phyloP scores from a whole-genome alignment of 2,329 filamentous ascomycete species.

The Cercospora canescens region DNA sequence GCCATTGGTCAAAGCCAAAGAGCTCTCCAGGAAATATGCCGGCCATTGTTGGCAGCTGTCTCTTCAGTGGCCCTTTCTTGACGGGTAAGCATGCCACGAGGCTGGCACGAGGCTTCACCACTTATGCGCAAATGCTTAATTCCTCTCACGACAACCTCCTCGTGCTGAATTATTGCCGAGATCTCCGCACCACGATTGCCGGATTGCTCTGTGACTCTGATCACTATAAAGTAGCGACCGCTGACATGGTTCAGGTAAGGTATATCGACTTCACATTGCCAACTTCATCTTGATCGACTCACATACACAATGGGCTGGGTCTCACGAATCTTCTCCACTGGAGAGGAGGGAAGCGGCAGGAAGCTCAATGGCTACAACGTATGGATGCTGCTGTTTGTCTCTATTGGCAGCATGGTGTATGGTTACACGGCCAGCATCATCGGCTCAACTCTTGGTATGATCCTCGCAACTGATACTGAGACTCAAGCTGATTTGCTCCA shows the following conservation, averaged over 20 bases:
- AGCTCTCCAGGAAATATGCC: not conserved
- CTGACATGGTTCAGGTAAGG: not conserved
- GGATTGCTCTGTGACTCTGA: not conserved
- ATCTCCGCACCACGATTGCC: not conserved
- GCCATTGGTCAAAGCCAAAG: not conserved
- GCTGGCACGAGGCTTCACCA: not conserved
- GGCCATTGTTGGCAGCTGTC: not conserved
- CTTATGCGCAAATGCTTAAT: not conserved
- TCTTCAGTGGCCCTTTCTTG: not conserved
- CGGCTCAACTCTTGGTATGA: slow-evolving; percentile 20
- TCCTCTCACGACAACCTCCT: not conserved
- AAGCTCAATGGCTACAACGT: slow-evolving; percentile 20
- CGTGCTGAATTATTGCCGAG: not conserved
- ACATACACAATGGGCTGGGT: not conserved
- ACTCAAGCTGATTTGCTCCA: not conserved
- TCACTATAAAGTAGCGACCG: not conserved
- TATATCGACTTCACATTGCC: not conserved
- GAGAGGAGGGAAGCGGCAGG: not conserved
- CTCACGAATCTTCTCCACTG: slow-evolving; percentile 5
- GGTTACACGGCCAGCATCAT: slow-evolving; percentile 25
- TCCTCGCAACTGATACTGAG: not conserved
- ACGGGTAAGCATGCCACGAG: not conserved
- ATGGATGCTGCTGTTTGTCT: slow-evolving; percentile 23
- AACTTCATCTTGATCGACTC: not conserved
- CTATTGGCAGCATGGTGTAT: slow-evolving; percentile 19